phyloP scores from a whole-genome alignment of 305 asterid genomes.

The Fraxinus floribunda region DNA sequence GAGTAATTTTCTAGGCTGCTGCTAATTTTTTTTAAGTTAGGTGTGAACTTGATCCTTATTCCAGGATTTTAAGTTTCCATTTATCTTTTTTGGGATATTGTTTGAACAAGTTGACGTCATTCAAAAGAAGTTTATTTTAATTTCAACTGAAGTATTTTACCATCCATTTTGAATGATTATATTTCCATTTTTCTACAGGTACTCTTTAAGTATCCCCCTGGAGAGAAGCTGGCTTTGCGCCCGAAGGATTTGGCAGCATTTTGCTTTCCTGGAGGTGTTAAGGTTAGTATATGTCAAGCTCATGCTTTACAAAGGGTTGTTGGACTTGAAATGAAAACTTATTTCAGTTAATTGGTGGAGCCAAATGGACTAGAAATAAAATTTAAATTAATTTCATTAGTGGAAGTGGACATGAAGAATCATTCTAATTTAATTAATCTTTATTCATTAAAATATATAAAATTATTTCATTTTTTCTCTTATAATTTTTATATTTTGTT shows the following conservation, averaged over 20 bases:
- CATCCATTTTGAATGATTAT: background rate
- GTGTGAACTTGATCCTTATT: slow-evolving; percentile 4
- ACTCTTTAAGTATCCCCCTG: slow-evolving; percentile 83
- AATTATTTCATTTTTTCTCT: background rate
- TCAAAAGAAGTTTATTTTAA: background rate
- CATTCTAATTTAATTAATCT: background rate
- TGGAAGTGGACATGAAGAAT: background rate
- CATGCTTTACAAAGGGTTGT: background rate
- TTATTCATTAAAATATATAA: background rate
- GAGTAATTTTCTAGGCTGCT: slow-evolving; percentile 6
- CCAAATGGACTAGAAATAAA: background rate
- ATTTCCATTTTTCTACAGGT: slow-evolving; percentile 38
- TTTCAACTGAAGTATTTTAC: slow-evolving; percentile 11
- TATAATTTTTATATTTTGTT: background rate
- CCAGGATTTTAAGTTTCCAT: background rate
- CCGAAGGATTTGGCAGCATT: slow-evolving; percentile 82
- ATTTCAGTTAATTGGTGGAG: background rate
- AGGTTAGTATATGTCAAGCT: slow-evolving; percentile 46
- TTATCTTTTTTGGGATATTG: background rate
- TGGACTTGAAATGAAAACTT: background rate
- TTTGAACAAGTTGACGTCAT: background rate
- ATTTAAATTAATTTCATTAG: background rate
- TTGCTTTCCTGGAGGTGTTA: slow-evolving; percentile 93
- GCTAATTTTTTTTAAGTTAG: background rate
- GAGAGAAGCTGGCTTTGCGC: slow-evolving; percentile 66